phyloP scores from a whole-genome alignment of 2,329 filamentous ascomycete species.

The Ceratocystis diversiconidia region DNA sequence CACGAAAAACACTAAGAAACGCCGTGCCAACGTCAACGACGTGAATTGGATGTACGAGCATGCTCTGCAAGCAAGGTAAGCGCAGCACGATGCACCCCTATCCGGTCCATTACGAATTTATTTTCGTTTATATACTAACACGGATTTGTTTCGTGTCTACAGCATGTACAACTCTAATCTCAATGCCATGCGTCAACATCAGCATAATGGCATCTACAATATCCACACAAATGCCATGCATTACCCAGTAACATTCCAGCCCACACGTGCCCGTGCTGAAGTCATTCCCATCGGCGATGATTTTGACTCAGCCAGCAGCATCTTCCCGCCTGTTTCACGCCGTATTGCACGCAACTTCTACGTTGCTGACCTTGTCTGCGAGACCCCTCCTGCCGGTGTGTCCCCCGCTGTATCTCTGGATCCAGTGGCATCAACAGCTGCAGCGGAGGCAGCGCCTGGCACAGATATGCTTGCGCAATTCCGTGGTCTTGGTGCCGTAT shows the following conservation, averaged over 20 bases:
- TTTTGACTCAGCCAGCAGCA: slow-evolving; percentile 22
- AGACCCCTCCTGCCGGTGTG: slow-evolving; percentile 36
- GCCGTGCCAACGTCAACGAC: slow-evolving; percentile 76
- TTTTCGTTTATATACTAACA: background rate
- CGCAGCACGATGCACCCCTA: background rate
- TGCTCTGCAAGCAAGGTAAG: slow-evolving; percentile 74
- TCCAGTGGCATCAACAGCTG: slow-evolving; percentile 26
- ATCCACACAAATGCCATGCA: slow-evolving; percentile 87
- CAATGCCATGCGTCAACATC: slow-evolving; percentile 51
- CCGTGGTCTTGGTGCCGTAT: slow-evolving; percentile 47
- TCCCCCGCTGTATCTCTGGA: slow-evolving; percentile 31
- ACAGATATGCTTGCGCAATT: slow-evolving; percentile 38
- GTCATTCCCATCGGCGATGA: slow-evolving; percentile 26
- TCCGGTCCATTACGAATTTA: slow-evolving; percentile 15
- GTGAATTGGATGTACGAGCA: slow-evolving; percentile 96
- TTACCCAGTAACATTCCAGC: slow-evolving; percentile 76
- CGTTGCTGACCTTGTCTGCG: slow-evolving; percentile 40
- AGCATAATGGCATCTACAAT: slow-evolving; percentile 70
- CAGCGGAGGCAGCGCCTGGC: slow-evolving; percentile 14
- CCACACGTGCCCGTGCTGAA: slow-evolving; percentile 73
- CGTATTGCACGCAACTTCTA: slow-evolving; percentile 42
- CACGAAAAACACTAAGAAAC: slow-evolving; percentile 72
- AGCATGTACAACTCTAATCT: slow-evolving; percentile 77
- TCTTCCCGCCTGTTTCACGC: slow-evolving; percentile 36
- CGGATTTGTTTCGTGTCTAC: slow-evolving; percentile 20